Conservation (phyloP, 2,329 filamentous ascomycete genomes). For the Gnomoniopsis smithogilvyi region DNA sequence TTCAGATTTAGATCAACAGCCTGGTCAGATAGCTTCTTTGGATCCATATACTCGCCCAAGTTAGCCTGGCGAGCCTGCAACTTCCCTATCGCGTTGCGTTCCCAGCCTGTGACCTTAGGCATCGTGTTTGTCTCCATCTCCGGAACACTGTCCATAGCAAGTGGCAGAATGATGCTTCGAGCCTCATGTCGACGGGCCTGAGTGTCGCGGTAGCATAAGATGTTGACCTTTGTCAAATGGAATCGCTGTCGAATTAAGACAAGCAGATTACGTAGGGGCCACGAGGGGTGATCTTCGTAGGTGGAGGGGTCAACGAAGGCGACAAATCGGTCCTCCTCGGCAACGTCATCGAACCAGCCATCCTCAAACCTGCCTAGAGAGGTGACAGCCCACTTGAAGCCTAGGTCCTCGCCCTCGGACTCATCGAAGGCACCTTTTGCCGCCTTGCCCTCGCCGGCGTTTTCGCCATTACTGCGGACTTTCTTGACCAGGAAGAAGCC, state of each 20-base stretch:
- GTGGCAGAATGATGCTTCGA: conserved; percentile 72
- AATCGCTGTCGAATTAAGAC: conserved; percentile 82
- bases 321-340: conserved; percentile 74
- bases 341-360: conserved; percentile 77
- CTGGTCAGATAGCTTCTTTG: conserved; percentile 80
- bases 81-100: conserved; percentile 76
- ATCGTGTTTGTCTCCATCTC: conserved; percentile 50
- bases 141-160: conserved; percentile 52
- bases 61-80: conserved; percentile 75
- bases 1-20: conserved; percentile 96
- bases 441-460: conserved; percentile 23
- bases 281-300: conserved; percentile 81
- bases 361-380: conserved; percentile 75
- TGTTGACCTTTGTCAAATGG: conserved; percentile 70
- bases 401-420: conserved; percentile 48
- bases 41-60: conserved; percentile 91
- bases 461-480: conserved; percentile 35
- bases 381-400: conserved; percentile 74
- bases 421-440: conserved; percentile 47
- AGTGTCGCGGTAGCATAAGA: conserved; percentile 87
- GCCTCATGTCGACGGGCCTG: conserved; percentile 74
- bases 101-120: conserved; percentile 95
- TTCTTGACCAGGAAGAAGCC: conserved; percentile 96
- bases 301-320: conserved; percentile 92
- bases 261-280: conserved; percentile 88